Base-by-base conservation (phyloP, 179 eudicot genomes). In the Spergularia azorica region DNA sequence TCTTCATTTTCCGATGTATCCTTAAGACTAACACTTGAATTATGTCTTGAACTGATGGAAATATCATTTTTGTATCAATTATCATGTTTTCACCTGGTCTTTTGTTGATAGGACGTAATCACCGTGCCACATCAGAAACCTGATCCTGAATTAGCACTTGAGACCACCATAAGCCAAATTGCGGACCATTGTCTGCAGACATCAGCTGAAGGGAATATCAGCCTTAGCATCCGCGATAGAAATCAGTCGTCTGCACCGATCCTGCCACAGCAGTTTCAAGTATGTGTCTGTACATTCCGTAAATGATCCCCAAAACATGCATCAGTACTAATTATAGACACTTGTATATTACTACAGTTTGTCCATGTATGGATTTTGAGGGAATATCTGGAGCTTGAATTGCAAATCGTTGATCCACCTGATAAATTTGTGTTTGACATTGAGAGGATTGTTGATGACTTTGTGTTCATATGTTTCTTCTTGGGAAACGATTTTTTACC, bases 401-500 rank as follows among this genome's bases (percentile, higher is more conserved):
- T 92, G 85, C 70, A 74, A 64, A 79, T 87, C 10, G 5, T 16
- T 26, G 83, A 83, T 63, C 80, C 79, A 6, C 90, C 90, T 0
- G 84, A 84, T 2, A 84, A 85, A 1, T 77, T 86, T 43, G 82
- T 63, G 18, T 76, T 67, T 77, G 89, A 92, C 52, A 15, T 85
- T 7, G 96, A 92, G 80, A 63, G 97, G 26, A 59, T 83, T 0
- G 55, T 92, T 2, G 97, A 92, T 61, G 97, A 92, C 74, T 90
- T 92, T 26, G 77, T 92, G 41, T 90, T 92, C 67, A 81, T 90
- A 3, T 92, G 95, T 66, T 90, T 92, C 76, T 92, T 92, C 50
- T 77, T 74, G 16, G 97, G 95, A 6, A 92, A 90, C 70, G 93
- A 92, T 76, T 90, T 92, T 73, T 70, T 92, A 11, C 97, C 95